Conservation (phyloP, 495 filamentous ascomycete species). For the Daldinia vernicosa region DNA sequence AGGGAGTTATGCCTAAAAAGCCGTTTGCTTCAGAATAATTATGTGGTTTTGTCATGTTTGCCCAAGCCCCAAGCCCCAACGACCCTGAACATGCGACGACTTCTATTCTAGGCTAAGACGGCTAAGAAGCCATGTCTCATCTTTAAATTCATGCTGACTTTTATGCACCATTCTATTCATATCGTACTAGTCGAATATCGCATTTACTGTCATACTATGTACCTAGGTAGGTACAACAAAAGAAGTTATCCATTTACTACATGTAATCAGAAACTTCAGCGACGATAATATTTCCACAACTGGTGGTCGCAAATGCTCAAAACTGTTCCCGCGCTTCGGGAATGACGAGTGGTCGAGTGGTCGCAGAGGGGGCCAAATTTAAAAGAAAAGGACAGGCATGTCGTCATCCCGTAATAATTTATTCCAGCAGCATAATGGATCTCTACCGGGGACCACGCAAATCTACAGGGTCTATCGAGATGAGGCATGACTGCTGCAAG, state of each 20-base stretch:
- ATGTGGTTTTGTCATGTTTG: slow-evolving; percentile 24
- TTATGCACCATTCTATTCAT: slow-evolving; percentile 21
- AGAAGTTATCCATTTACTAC: too few species aligned
- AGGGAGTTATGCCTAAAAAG: slow-evolving; percentile 13
- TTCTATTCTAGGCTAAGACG: neutral
- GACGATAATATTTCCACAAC: neutral
- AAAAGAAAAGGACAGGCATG: slow-evolving; percentile 6
- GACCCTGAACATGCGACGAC: slow-evolving; percentile 25
- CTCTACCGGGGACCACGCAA: slow-evolving; percentile 27
- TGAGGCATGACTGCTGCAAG: slow-evolving; percentile 11
- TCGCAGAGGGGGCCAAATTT: slow-evolving; percentile 20
- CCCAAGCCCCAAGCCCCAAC: too few species aligned
- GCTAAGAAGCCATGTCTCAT: slow-evolving; percentile 17
- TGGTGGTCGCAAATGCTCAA: neutral
- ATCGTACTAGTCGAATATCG: neutral
- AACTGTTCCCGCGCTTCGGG: neutral
- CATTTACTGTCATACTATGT: too few species aligned
- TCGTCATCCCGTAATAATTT: slow-evolving; percentile 33
- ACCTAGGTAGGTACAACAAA: too few species aligned
- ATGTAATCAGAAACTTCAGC: neutral
- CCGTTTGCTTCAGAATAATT: slow-evolving; percentile 29
- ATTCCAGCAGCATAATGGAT: slow-evolving; percentile 28
- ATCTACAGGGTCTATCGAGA: slow-evolving; percentile 23
- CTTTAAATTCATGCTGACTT: slow-evolving; percentile 8
- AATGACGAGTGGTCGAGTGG: neutral